Evolutionary conservation across 495 filamentous ascomycete genomes (phyloP), one percentile per base, ranked within the genome.

Genomic region (Annulohypoxylon moriforme): DNA sequence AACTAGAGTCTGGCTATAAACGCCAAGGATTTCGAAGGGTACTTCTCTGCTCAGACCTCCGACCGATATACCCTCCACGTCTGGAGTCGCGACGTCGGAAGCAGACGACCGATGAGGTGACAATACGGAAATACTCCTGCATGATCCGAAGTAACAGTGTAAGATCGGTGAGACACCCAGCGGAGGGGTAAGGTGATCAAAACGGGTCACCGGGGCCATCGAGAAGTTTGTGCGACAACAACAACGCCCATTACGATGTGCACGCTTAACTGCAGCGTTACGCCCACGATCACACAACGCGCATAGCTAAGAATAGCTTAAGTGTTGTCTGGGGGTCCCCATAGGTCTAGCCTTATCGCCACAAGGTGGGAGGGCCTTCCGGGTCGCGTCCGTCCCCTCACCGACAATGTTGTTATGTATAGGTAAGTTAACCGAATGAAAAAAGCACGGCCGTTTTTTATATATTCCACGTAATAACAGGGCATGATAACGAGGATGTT

Each of bases 401-500:
- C 7, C 20, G 44, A 24, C 44, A 47, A n/a, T n/a, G n/a, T n/a
- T 3, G 24, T 52, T 52, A 52, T 29, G n/a, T n/a, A n/a, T n/a
- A n/a, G n/a, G n/a, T n/a, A 52, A 47, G 44, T 47, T 29, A 29
- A 52, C 47, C 22, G 20, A 52, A n/a, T n/a, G n/a, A n/a, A n/a
- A 25, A 52, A 52, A n/a, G 44, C 47, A 24, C 47, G 24, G 47
- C 22, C 22, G 20, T 24, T n/a, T 52, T 27, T 52, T 52, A 29
- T 29, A 52, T 52, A 52, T 27, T 29, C 44, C 22, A 52, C 47
- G 24, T 29, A 24, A 52, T 52, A 24, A 22, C 6, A 47, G 10
- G 44, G 20, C 5, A 42, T 42, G n/a, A 16, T 42, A 24, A 47
- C 16, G 18, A 47, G 20, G 44, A 47, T 47, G 6, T 1, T 47